These are phyloP conservation scores for Blastomyces gilchristii DNA, from an alignment of 2,329 filamentous ascomycete species.

Conservation along the genomic window DNA sequence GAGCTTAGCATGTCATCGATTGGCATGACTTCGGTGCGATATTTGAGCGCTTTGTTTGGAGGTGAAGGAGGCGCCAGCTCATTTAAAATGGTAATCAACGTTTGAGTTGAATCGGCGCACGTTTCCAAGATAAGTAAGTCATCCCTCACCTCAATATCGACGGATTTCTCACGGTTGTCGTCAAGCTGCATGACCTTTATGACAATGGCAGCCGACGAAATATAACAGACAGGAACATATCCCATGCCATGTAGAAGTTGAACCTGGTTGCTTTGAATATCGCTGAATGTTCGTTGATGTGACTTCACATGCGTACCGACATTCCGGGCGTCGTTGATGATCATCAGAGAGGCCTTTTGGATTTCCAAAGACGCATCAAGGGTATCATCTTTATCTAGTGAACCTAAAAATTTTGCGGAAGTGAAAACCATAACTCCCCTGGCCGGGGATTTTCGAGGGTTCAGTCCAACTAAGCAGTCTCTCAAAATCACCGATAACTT, in stretches of 20 bases:
- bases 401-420: slow-evolving; percentile 61
- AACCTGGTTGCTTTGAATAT: slow-evolving; percentile 36
- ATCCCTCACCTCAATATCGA: slow-evolving; percentile 74
- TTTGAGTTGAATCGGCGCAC: slow-evolving; percentile 94
- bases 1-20: slow-evolving; percentile 83
- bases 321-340: slow-evolving; percentile 63
- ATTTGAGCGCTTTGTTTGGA: slow-evolving; percentile 73
- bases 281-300: slow-evolving; percentile 19
- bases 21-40: slow-evolving; percentile 75
- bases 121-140: slow-evolving; percentile 85
- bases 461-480: slow-evolving; percentile 75
- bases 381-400: slow-evolving; percentile 54
- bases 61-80: slow-evolving; percentile 74
- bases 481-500: slow-evolving; percentile 52
- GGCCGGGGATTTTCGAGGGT: slow-evolving; percentile 63
- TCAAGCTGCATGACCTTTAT: slow-evolving; percentile 51
- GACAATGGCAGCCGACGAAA: slow-evolving; percentile 65
- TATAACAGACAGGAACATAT: slow-evolving; percentile 76
- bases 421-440: slow-evolving; percentile 72
- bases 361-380: slow-evolving; percentile 58
- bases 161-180: slow-evolving; percentile 50
- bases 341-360: slow-evolving; percentile 68
- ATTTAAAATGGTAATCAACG: slow-evolving; percentile 66
- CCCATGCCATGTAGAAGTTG: slow-evolving; percentile 50
- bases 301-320: slow-evolving; percentile 31